Evolutionary conservation across 805 yeast genomes (phyloP).

Genomic region (Ogataea angusta): DNA sequence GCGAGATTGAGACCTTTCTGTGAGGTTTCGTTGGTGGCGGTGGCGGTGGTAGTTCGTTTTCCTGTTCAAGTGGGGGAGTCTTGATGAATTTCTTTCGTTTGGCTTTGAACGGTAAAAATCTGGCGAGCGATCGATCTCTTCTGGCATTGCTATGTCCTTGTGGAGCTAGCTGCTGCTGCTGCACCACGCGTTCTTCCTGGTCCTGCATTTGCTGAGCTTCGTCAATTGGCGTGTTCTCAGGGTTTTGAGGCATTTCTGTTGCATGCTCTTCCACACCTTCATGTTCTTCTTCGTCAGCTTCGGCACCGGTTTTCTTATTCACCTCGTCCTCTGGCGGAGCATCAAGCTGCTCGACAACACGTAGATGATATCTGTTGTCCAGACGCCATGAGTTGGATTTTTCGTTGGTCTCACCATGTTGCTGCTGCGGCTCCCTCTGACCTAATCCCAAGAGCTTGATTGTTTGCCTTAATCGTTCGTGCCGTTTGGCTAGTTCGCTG

Average conservation of each 20-base stretch:
- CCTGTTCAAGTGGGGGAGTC: slow-evolving; percentile 10
- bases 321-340: slow-evolving; percentile 8
- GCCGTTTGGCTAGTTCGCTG: slow-evolving; percentile 2
- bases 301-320: background rate
- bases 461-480: slow-evolving; percentile 29
- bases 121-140: slow-evolving; percentile 7
- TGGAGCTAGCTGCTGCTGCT: background rate
- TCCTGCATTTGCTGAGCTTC: background rate
- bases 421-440: background rate
- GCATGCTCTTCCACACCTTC: background rate
- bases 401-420: background rate
- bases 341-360: slow-evolving; percentile 12
- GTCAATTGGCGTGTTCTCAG: background rate
- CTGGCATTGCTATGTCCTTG: background rate
- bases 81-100: slow-evolving; percentile 13
- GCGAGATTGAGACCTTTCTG: slow-evolving; percentile 8
- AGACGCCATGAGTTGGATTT: slow-evolving; percentile 1
- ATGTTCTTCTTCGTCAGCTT: slow-evolving; percentile 4
- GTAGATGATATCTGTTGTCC: slow-evolving; percentile 6
- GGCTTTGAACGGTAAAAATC: slow-evolving; percentile 16
- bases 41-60: background rate
- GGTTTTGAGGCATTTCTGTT: slow-evolving; percentile 1
- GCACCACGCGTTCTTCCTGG: background rate
- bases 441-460: slow-evolving; percentile 1
- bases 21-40: slow-evolving; percentile 7